Evolutionary conservation across 768 basidiomycete genomes (phyloP).

Genomic region (Xerocomus brunneocitrinus): DNA sequence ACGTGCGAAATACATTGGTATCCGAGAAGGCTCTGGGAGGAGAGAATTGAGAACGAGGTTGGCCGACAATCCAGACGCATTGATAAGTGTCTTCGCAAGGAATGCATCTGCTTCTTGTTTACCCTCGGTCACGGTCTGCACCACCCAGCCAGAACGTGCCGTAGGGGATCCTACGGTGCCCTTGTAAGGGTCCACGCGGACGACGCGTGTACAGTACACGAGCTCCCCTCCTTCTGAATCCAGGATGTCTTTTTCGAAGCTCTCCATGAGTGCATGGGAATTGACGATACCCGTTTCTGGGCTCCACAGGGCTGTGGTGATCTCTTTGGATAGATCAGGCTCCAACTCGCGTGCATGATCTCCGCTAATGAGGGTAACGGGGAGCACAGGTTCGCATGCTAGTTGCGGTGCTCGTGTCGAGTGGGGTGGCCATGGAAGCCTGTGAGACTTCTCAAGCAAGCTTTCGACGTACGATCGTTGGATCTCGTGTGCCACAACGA

Average conservation of each 20-base stretch:
- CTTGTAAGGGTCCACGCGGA: constrained; percentile 71
- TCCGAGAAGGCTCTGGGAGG: constrained; percentile 48
- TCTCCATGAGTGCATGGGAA: constrained; percentile 79
- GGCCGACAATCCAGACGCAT: constrained; percentile 74
- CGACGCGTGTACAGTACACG: constrained; percentile 75
- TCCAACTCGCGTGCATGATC: constrained; percentile 69
- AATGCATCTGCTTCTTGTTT: constrained; percentile 55
- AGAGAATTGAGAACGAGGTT: constrained; percentile 68
- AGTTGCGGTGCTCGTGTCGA: constrained; percentile 24
- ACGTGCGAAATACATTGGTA: constrained; percentile 76
- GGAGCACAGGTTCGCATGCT: constrained; percentile 39
- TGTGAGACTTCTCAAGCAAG: constrained; percentile 59
- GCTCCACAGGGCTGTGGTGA: constrained; percentile 72
- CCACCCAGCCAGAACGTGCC: constrained; percentile 72
- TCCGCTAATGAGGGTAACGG: constrained; percentile 64
- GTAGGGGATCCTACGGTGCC: constrained; percentile 12
- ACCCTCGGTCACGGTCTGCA: constrained; percentile 66
- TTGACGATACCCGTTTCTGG: constrained; percentile 89
- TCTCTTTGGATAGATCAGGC: constrained; percentile 72
- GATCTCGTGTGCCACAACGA: constrained; percentile 72
- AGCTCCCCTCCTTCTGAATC: constrained; percentile 67
- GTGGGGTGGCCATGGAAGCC: constrained; percentile 47
- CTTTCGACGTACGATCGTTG: constrained; percentile 69
- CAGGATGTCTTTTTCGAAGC: constrained; percentile 74
- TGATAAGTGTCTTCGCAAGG: constrained; percentile 72